Base-by-base conservation (phyloP, 495 filamentous ascomycete genomes). In the Hypoxylon lenormandii region DNA sequence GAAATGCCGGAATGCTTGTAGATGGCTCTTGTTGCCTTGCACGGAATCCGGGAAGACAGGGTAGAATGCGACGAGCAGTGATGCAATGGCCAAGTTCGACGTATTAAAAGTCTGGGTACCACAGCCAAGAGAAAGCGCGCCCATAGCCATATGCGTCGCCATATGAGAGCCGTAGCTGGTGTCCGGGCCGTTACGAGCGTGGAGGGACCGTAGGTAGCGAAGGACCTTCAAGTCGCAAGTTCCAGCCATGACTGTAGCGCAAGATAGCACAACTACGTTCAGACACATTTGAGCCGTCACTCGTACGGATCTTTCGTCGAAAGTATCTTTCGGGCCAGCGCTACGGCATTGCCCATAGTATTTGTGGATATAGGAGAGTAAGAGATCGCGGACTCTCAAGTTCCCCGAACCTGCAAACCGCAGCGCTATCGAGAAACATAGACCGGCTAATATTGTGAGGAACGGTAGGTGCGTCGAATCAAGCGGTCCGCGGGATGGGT, bases 1-100 rank as follows among this genome's bases (percentile, higher is more conserved):
- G 73, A 99, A 89, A 77, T 99, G 95, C 1, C 96, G 90, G 83
- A 98, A 96, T 5, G 95, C 95, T 83, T 99, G 95, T 3, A 98
- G 84, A 65, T 99, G 95, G 22, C 91, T 92, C 73, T 90, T 91
- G 73, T 97, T 97, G 80, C 98, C 95, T 50, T 95, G 88, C 3
- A 97, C 90, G 3, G 88, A 88, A 23, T 87, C 88, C 1, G 95
- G 95, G 76, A 94, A 98, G 19, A 97, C 83, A 0, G 95, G 95
- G 70, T 98, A 98, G 75, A 99, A 95, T 1, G 95, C 90, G 54
- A 94, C 92, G 15, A 99, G 84, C 6, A 99, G 83, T 0, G 92
- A 86, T 6, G 93, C 93, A 49, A 94, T 86, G 30, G 95, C 93
- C 12, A 95, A 76, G 74, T 97, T 89, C 16, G 91, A 94, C 11